phyloP scores from a whole-genome alignment of 768 basidiomycete species.

The Porpolomopsis calyptriformis region DNA sequence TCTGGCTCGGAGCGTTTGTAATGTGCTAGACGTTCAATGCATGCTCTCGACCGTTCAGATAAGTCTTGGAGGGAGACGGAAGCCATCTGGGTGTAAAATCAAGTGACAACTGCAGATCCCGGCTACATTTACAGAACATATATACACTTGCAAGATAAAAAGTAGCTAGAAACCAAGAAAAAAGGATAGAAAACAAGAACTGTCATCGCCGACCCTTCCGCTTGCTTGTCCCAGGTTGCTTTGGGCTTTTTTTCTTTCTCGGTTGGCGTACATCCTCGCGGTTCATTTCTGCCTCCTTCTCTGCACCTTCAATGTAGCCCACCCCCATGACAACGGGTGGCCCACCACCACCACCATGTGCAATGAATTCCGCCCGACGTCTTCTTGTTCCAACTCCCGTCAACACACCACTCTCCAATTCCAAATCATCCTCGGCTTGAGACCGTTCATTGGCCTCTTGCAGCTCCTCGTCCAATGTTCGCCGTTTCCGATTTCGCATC shows the following conservation, averaged over 20 bases:
- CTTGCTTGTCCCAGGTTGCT: background rate
- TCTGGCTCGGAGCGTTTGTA: conserved; percentile 28
- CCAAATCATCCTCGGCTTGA: conserved; percentile 27
- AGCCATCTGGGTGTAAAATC: background rate
- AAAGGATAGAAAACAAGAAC: background rate
- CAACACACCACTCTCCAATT: conserved; percentile 40
- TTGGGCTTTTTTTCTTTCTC: background rate
- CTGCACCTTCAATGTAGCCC: conserved; percentile 53
- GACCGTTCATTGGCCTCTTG: conserved; percentile 29
- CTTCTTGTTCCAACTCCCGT: conserved; percentile 46
- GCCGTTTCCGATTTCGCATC: conserved; percentile 24
- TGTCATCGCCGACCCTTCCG: conserved; percentile 5
- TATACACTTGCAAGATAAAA: too few species aligned
- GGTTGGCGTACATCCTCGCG: conserved; percentile 13
- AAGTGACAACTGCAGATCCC: background rate
- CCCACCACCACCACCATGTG: conserved; percentile 68
- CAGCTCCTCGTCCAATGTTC: conserved; percentile 62
- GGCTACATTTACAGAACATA: too few species aligned
- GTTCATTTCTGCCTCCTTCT: conserved; percentile 20
- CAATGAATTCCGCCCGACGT: conserved; percentile 51
- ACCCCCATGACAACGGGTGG: conserved; percentile 59
- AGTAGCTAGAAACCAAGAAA: conserved; percentile 1
- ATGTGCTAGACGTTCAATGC: conserved; percentile 32
- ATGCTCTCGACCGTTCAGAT: conserved; percentile 19
- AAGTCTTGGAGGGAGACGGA: conserved; percentile 18